Evolutionary conservation across 2,329 filamentous ascomycete species (phyloP), one percentile per base, ranked within the genome.

Genomic region (Fusarium tjaetaba): DNA sequence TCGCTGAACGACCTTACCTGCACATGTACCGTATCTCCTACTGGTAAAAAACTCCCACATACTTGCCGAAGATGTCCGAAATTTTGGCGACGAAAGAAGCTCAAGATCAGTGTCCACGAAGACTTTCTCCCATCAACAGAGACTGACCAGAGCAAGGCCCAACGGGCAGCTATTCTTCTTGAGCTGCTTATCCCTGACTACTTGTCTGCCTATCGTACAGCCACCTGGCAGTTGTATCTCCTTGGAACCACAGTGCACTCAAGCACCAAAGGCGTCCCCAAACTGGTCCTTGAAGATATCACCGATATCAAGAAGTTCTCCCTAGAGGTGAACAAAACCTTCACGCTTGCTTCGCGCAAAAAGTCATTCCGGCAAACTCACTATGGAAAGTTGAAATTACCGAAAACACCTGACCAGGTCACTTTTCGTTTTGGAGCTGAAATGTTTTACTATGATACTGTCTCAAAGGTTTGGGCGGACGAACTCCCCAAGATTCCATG

Each of bases 101-200:
- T 79, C 8, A 55, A 38, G 28, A 73, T 80, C 16, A 16, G 28
- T 3, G 38, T 55, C 4, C 76, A 79, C 28, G 78, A 79, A 42
- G 73, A 74, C 11, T 77, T 76, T 20, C 73, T 79, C 10, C 78
- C 76, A 1, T 79, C 76, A 28, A 20, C 62, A 1, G 30, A 36
- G 1, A n/a, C 13, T n/a, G n/a, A 22, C 0, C 14, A 24, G 5
- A 4, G 1, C 1, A 62, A 71, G 8, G 41, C 64, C 0, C 71
- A 73, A 1, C 70, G 71, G 4, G 81, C 74, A 7, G 88, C 84
- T 0, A 87, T 91, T 0, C 86, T 91, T 24, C 82, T 83, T n/a
- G 32, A 81, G 80, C 30, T 89, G 79, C 61, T 85, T 56, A 85
- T 87, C 0, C 81, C 82, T 1, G 75, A 79, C 1, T 91, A 84